A percentile compares a stretch with the other conserved stretches of the same genome.
These are phyloP conservation scores for Macrotyloma uniflorum DNA, from an alignment of 306 rosid genomes.

Conservation along the genomic window DNA sequence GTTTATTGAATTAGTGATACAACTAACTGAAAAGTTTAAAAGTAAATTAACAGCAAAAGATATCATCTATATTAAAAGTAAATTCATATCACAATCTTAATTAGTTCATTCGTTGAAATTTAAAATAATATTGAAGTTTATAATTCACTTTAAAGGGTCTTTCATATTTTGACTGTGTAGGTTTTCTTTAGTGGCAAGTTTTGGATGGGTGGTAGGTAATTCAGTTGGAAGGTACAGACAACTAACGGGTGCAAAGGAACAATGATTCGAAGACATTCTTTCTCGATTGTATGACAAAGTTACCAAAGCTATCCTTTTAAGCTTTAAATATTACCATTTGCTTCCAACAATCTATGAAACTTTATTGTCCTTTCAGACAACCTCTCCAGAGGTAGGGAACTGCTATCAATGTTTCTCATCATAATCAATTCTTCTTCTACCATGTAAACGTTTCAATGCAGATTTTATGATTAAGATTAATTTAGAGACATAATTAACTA, in stretches of 20 bases:
- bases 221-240: neutral
- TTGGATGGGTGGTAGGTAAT: neutral
- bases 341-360: neutral
- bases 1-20: too few species aligned
- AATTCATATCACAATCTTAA: neutral
- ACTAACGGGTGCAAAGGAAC: conserved; percentile 4
- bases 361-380: neutral
- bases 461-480: neutral
- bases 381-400: neutral
- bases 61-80: neutral
- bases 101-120: neutral
- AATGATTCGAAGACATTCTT: conserved; percentile 27
- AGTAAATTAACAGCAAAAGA: neutral
- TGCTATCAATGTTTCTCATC: neutral
- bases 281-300: neutral
- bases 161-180: neutral
- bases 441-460: neutral
- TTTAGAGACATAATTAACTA: neutral
- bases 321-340: conserved; percentile 11
- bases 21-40: too few species aligned
- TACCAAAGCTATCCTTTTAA: neutral
- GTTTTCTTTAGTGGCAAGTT: conserved; percentile 10
- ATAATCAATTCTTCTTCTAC: neutral
- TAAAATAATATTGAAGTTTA: neutral
- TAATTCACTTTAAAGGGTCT: neutral